Base-by-base conservation (phyloP, 129 eudicot species). In the Oenanthe sinensis region DNA sequence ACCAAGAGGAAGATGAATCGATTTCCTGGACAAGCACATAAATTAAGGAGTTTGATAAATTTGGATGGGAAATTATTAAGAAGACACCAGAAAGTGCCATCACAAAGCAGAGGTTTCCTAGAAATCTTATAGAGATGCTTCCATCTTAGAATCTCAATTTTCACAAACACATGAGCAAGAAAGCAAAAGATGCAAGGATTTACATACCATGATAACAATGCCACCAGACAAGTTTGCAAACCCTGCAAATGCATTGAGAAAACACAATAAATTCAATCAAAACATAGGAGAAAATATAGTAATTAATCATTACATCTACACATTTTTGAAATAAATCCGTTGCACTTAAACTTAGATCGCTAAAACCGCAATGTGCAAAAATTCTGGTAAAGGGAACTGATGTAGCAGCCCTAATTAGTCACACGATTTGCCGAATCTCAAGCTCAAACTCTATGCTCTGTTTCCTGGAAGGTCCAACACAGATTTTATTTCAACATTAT, bases 181-280 rank as follows among this genome's bases (percentile, higher is more conserved):
- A 22, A 36, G 67, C 65, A 74, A 36, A 44, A 47, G 39, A 58
- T 58, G 40, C 22, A 63, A 33, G 8, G 72, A 49, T 60, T 58
- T 28, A 48, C 87, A 68, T 96, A 96, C 99, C 99, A 90, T 85
- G 99, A 92, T 79, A 96, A 83, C 52, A 96, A 76, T 36, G 99
- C 89, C 77, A 96, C 99, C 83, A 92, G 85, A 80, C 99, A 96
- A 78, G 97, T 96, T 84, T 90, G 99, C 87, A 96, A 76, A 75
- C 99, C 99, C 99, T 96, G 95, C n/a, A 81, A 75, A 58, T 73
- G 77, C 79, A 48, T 71, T 55, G 65, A 76, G 77, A 45, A 47
- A 79, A 74, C 42, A 77, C 75, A 49, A 44, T 79, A 72, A 24
- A 58, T 60, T 79, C 52, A 78, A 77, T 33, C 55, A n/a, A 77